Evolutionary conservation across 2,329 filamentous ascomycete species (phyloP).

Genomic region (Aspergillus pseudoterreus): DNA sequence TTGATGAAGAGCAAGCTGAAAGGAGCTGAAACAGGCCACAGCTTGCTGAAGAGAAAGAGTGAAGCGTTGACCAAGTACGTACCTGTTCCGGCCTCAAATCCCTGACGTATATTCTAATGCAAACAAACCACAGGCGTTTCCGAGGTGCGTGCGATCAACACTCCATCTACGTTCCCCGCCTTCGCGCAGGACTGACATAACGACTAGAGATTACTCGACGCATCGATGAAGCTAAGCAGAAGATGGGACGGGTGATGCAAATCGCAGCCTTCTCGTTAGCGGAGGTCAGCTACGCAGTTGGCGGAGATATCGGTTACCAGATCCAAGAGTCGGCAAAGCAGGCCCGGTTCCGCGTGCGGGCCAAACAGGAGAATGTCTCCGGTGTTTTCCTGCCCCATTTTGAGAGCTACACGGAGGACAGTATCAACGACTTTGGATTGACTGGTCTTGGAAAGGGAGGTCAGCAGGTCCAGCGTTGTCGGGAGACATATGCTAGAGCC

Average conservation of each 20-base stretch:
- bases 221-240: constrained; percentile 98
- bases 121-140: constrained; percentile 63
- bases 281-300: constrained; percentile 95
- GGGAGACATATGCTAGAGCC: constrained; percentile 92
- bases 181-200: constrained; percentile 23
- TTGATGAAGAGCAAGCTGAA: constrained; percentile 98
- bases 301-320: constrained; percentile 93
- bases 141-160: constrained; percentile 59
- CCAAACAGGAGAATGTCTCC: constrained; percentile 97
- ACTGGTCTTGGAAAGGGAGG: constrained; percentile 95
- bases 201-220: constrained; percentile 81
- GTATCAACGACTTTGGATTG: constrained; percentile 91
- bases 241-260: constrained; percentile 99
- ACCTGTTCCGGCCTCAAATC: not conserved
- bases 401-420: constrained; percentile 84
- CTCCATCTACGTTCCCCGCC: constrained; percentile 18
- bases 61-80: constrained; percentile 92
- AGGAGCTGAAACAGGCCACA: constrained; percentile 86
- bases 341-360: constrained; percentile 86
- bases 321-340: constrained; percentile 93
- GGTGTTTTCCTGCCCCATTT: constrained; percentile 93
- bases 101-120: constrained; percentile 14
- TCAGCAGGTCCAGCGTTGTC: constrained; percentile 90
- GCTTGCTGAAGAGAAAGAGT: constrained; percentile 93
- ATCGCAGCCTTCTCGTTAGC: constrained; percentile 96